These are phyloP conservation scores for Clonostachys solani DNA, from an alignment of 2,329 filamentous ascomycete species.

Conservation along the genomic window DNA sequence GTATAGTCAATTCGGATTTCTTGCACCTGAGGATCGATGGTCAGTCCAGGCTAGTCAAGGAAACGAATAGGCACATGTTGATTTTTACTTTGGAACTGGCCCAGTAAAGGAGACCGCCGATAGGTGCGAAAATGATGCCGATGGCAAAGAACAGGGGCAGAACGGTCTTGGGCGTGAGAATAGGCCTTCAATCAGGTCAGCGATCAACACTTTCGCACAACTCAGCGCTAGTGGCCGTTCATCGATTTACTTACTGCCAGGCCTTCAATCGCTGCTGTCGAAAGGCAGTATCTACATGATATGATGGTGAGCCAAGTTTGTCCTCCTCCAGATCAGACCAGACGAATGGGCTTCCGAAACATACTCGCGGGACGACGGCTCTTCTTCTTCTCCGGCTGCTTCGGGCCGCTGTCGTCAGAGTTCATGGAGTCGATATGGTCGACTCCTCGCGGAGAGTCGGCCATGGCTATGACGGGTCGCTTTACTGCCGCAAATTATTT, in stretches of 20 bases:
- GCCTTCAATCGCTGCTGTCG: constrained; percentile 95
- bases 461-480: constrained; percentile 25
- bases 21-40: constrained; percentile 61
- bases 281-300: constrained; percentile 78
- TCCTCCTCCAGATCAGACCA: background rate
- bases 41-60: background rate
- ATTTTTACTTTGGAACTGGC: constrained; percentile 55
- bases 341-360: constrained; percentile 12
- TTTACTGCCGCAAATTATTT: too few species aligned
- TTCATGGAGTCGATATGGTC: constrained; percentile 48
- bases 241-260: constrained; percentile 74
- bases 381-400: constrained; percentile 73
- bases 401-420: constrained; percentile 46
- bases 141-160: constrained; percentile 87
- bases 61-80: constrained; percentile 47
- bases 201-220: too few species aligned
- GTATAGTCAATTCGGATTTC: constrained; percentile 92
- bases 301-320: background rate
- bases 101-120: constrained; percentile 82
- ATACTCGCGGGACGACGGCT: constrained; percentile 86
- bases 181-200: constrained; percentile 56
- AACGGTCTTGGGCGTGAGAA: constrained; percentile 91
- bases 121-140: constrained; percentile 88
- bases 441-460: constrained; percentile 38
- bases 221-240: background rate